These are phyloP conservation scores for Astrothelium subdiscretum DNA, from an alignment of 495 filamentous ascomycete species.

Conservation along the genomic window DNA sequence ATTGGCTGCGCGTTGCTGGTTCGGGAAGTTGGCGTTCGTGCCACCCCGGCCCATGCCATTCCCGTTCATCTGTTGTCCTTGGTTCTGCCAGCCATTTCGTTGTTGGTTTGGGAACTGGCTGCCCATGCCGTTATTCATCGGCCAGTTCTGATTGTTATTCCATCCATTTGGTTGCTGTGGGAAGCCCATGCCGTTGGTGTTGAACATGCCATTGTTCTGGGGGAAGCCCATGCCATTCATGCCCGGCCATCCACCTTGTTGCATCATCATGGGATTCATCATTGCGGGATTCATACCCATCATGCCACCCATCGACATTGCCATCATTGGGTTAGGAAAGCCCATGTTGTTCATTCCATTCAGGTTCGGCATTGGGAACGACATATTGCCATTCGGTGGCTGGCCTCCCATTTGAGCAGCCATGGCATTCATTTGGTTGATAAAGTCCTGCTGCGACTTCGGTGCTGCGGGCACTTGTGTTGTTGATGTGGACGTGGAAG, in stretches of 20 bases:
- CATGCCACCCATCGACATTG: constrained; percentile 36
- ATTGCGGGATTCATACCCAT: constrained; percentile 26
- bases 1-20: constrained; percentile 61
- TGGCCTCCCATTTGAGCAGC: constrained; percentile 13
- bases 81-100: constrained; percentile 8
- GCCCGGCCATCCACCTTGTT: constrained; percentile 20
- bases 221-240: constrained; percentile 11
- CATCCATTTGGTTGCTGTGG: not conserved
- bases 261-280: constrained; percentile 21
- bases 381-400: constrained; percentile 9
- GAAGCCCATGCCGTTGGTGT: constrained; percentile 15
- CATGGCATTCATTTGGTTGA: constrained; percentile 23
- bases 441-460: constrained; percentile 21
- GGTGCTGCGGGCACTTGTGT: constrained; percentile 20
- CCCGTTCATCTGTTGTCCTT: not conserved
- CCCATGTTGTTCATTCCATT: constrained; percentile 31
- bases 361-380: constrained; percentile 1
- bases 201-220: constrained; percentile 30
- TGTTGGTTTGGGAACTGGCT: constrained; percentile 4
- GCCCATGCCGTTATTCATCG: constrained; percentile 5
- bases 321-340: constrained; percentile 22
- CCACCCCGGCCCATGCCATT: constrained; percentile 5
- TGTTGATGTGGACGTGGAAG: constrained; percentile 13
- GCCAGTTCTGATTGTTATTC: not conserved
- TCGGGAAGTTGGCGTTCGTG: constrained; percentile 43